Evolutionary conservation across 2,329 filamentous ascomycete genomes (phyloP), one percentile per base, ranked within the genome.

Genomic region (Fusarium buxicola): DNA sequence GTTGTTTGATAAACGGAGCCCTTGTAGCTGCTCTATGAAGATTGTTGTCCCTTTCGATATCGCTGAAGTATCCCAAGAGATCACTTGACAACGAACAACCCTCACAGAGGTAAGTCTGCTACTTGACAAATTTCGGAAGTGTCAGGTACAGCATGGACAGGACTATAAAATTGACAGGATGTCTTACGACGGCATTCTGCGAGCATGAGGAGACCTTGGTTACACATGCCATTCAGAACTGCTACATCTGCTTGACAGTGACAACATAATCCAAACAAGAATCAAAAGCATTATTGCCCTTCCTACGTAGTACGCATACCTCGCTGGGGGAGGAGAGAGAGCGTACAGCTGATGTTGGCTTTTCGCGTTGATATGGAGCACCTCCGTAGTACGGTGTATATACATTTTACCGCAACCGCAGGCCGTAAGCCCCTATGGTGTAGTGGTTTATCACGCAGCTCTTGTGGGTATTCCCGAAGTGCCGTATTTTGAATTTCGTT

Each of bases 391-490:
- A 3, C n/a, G 18, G 13, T 2, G 13, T 61, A 61, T 61, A 61
- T 46, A 56, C 2, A 0, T 4, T 2, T 43, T 10, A 35, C 31
- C 7, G 4, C 15, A 28, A 21, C 7, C 28, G n/a, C 25, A 57
- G 58, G 57, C 44, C 44, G 45, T 60, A 35, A 61, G 58, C 58
- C 58, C 58, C 57, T 40, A 61, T 61, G 58, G 58, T 61, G 58
- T 61, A 61, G 58, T 61, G 58, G 58, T 61, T 61, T 61, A 61
- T 61, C 58, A 61, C 58, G 58, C 58, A 61, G 58, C 58, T 61
- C 58, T 61, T 61, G 31, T 34, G 15, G 13, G 31, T 34, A 34
- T n/a, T 8, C 12, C n/a, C 12, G 6, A 8, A 6, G 31, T 12
- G 31, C 31, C 15, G 15, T 12, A 34, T 7, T 34, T 11, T 34